Base-by-base conservation (phyloP, 2,329 filamentous ascomycete genomes). In the Aspergillus arachidicola region DNA sequence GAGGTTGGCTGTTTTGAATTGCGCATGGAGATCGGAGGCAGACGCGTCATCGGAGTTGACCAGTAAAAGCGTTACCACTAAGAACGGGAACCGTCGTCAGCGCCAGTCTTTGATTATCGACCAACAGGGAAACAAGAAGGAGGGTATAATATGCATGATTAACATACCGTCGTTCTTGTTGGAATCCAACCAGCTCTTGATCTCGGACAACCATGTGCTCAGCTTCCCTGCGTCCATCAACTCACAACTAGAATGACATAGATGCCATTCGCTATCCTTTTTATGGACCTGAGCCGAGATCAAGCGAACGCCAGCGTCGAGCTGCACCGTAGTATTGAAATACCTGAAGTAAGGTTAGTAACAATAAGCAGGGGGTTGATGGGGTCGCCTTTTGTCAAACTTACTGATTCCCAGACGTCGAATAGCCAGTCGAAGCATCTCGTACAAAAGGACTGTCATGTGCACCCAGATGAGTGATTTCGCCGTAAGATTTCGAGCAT, bases 401-500 rank as follows among this genome's bases (percentile, higher is more conserved):
- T 71, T 83, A 92, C 78, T 94, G 91, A 75, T 93, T 91, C 6
- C 89, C 91, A 2, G 88, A 85, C 3, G 87, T 76, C 30, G 87
- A 87, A 75, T 89, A 86, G 64, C 79, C 81, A 0, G 87, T 90
- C 60, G 83, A 84, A 30, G 80, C 75, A 71, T 92, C 88, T 57
- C 90, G 84, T 50, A 93, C 76, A 74, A 93, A 94, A 12, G 91
- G 83, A 64, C 86, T 88, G 78, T 93, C 85, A 79, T 94, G 91
- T 21, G 90, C 90, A 26, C 91, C 91, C 72, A 94, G 86, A 75
- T 94, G 86, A 3, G 91, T 94, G 69, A 95, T 86, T 68, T 90
- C 87, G 79, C 87, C 89, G 81, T 95, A 95, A 21, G 86, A 80
- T 66, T 86, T 87, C 65, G 80, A 81, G 82, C 92, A 95, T 46